Conservation (phyloP, 495 filamentous ascomycete genomes). For the Neurospora sp. region DNA sequence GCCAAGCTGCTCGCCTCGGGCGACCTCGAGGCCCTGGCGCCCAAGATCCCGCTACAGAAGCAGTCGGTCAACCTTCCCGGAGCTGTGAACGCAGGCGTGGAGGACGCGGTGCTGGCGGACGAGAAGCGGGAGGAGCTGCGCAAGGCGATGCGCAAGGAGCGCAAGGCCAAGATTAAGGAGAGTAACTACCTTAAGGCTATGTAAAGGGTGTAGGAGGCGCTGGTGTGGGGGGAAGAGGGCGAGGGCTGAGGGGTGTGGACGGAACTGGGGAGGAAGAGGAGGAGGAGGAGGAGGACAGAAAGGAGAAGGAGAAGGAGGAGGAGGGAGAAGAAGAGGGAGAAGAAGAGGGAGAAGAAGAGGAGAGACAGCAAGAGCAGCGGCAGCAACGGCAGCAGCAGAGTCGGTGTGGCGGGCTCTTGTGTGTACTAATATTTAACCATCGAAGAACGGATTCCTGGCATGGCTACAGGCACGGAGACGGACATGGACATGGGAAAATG, state of each 20-base stretch:
- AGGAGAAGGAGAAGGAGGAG: background rate
- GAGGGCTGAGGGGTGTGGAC: background rate
- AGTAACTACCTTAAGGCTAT: conserved; percentile 83
- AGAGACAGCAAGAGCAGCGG: background rate
- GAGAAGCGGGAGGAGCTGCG: conserved; percentile 54
- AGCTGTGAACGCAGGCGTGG: conserved; percentile 45
- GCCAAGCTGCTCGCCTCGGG: conserved; percentile 53
- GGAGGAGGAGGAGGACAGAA: background rate
- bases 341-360: no score
- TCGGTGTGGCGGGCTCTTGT: background rate
- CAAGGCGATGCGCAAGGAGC: conserved; percentile 58
- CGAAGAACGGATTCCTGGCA: background rate
- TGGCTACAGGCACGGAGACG: background rate
- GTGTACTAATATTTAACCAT: background rate
- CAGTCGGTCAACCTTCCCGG: conserved; percentile 75
- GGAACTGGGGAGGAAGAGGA: background rate
- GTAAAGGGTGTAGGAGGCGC: conserved; percentile 22
- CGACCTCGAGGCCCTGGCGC: conserved; percentile 51
- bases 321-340: background rate
- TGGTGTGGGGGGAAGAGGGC: background rate
- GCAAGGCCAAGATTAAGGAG: conserved; percentile 79
- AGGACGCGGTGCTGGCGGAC: conserved; percentile 46
- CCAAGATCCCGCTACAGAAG: conserved; percentile 70
- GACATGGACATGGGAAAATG: background rate
- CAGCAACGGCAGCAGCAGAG: background rate